phyloP scores from a whole-genome alignment of 1,284 basidiomycete genomes.

The Ceratobasidium sp. region DNA sequence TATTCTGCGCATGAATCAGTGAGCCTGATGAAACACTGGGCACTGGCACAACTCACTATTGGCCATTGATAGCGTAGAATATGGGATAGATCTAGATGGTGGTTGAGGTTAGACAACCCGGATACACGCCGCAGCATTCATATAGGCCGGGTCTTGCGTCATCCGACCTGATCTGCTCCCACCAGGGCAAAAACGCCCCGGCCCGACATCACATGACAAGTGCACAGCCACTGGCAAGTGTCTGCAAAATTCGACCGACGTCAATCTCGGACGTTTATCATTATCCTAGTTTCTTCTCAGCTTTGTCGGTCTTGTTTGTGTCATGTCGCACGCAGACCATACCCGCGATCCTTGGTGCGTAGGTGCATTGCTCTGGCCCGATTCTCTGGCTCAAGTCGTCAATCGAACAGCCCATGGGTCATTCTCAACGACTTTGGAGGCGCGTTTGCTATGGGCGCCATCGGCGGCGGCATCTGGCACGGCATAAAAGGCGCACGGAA shows the following conservation, averaged over 20 bases:
- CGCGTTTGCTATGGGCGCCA: constrained; percentile 94
- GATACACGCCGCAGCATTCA: neutral
- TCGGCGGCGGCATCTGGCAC: constrained; percentile 98
- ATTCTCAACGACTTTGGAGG: constrained; percentile 99
- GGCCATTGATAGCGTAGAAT: neutral
- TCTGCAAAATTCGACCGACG: constrained; percentile 24
- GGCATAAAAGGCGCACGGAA: constrained; percentile 99
- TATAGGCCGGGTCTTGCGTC: constrained; percentile 20
- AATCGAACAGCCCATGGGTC: constrained; percentile 84
- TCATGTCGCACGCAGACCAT: constrained; percentile 82
- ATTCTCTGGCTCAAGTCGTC: no score
- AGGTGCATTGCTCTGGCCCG: neutral
- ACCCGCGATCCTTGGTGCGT: constrained; percentile 89
- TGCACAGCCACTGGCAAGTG: neutral
- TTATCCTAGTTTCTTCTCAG: neutral
- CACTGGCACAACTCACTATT: neutral
- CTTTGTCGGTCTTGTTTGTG: constrained; percentile 24
- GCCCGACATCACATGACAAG: neutral
- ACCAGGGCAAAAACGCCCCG: constrained; percentile 15
- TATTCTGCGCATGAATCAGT: constrained; percentile 1
- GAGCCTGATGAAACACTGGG: neutral
- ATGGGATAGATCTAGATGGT: neutral
- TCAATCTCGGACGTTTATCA: neutral
- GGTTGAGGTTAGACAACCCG: neutral
- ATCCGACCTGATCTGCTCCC: constrained; percentile 16